Evolutionary conservation across 768 basidiomycete genomes (phyloP), one percentile per base, ranked within the genome.

Genomic region (Rubroboletus satanas): DNA sequence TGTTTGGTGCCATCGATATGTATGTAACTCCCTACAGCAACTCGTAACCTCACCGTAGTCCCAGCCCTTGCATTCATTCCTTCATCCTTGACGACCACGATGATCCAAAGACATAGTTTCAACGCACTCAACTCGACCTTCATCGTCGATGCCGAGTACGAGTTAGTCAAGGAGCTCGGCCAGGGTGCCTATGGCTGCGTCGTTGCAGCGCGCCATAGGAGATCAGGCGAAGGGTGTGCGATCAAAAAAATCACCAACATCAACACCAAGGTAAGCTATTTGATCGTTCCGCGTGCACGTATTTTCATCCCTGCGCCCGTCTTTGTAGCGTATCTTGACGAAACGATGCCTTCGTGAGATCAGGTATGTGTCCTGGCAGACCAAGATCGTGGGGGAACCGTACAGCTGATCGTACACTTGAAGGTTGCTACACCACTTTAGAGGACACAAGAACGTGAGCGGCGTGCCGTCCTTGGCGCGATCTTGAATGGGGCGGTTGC

Each of bases 231-330:
- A 66, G 89, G 89, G 10, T 93, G 92, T 61, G 93, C 93, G 63
- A 94, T 96, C 75, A 96, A 96, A 80, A 95, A 95, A 79, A 94
- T 94, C 68, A 90, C 91, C 55, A 93, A 92, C 67, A 93, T 93
- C 71, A 91, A 92, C 69, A 91, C 88, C 49, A 93, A 92, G 82
- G 89, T 83, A 54, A 48, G 76, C 57, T 45, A 41, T 49, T 26
- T 55, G n/a, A n/a, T 23, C 7, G 32, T 39, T 32, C 35, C 3
- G 17, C 8, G 1, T 45, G 48, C 21, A 45, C 33, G n/a, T 61
- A 62, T 51, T 66, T 46, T 56, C 57, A 54, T 29, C 55, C 36
- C 17, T 52, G 7, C 9, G 28, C 36, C 52, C 33, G 37, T 53
- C 54, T 12, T 23, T 45, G 17, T 54, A 95, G 90, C 84, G 90